phyloP scores from a whole-genome alignment of 2,329 filamentous ascomycete species.

The Whalleya microplaca region DNA sequence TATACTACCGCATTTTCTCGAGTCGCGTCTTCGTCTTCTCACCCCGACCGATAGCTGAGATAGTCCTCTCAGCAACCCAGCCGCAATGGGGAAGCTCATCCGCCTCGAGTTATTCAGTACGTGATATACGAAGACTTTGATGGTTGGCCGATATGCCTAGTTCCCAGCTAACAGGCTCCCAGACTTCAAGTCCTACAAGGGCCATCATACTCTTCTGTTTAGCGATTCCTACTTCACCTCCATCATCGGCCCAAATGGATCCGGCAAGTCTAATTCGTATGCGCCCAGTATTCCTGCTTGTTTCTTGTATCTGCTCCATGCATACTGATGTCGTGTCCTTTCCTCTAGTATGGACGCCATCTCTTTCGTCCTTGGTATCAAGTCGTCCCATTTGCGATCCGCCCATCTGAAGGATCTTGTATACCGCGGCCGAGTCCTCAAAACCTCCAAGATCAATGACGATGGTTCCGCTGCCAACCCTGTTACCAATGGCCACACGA shows the following conservation, averaged over 20 bases:
- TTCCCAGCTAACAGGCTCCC: slow-evolving; percentile 48
- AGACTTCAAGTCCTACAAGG: slow-evolving; percentile 99
- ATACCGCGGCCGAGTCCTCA: slow-evolving; percentile 91
- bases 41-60: slow-evolving; percentile 2
- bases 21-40: slow-evolving; percentile 22
- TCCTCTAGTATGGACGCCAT: slow-evolving; percentile 90
- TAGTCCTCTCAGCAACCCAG: slow-evolving; percentile 10
- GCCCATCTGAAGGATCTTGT: slow-evolving; percentile 92
- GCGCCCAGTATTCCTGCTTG: slow-evolving; percentile 38
- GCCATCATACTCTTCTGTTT: slow-evolving; percentile 90
- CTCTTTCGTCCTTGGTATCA: slow-evolving; percentile 97
- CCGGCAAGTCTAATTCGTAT: slow-evolving; percentile 97
- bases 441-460: slow-evolving; percentile 89
- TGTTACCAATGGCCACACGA: slow-evolving; percentile 61
- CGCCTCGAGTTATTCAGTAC: slow-evolving; percentile 91
- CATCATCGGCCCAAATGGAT: slow-evolving; percentile 99
- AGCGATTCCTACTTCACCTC: slow-evolving; percentile 99
- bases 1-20: slow-evolving; percentile 21
- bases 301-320: background rate
- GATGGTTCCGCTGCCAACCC: slow-evolving; percentile 74
- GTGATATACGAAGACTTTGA: slow-evolving; percentile 38
- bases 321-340: slow-evolving; percentile 28
- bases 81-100: slow-evolving; percentile 92
- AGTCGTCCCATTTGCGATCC: slow-evolving; percentile 96
- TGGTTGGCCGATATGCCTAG: slow-evolving; percentile 2